phyloP scores from a whole-genome alignment of 805 yeast species.

The Zygosaccharomyces bailii region DNA sequence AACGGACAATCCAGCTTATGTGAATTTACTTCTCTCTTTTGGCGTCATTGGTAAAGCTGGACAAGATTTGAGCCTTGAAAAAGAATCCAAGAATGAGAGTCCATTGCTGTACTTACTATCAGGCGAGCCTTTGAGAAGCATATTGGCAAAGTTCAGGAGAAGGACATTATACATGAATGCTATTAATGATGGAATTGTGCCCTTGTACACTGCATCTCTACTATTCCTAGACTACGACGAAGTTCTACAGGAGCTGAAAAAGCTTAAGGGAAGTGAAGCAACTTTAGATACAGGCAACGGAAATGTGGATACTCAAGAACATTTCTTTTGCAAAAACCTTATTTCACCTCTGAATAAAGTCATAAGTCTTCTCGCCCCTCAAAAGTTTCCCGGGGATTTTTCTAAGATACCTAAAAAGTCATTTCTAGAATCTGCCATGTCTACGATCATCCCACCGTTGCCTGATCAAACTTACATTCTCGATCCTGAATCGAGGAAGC shows the following conservation, averaged over 20 bases:
- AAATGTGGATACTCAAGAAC: constrained; percentile 12
- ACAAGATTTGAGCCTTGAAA: constrained; percentile 63
- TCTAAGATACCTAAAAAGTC: constrained; percentile 58
- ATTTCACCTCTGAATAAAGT: constrained; percentile 46
- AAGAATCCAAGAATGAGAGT: constrained; percentile 39
- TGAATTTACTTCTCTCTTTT: constrained; percentile 62
- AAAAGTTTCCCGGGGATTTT: constrained; percentile 19
- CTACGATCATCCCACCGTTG: constrained; percentile 64
- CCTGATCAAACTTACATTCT: constrained; percentile 60
- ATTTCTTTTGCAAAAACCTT: constrained; percentile 29
- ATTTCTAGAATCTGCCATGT: constrained; percentile 64
- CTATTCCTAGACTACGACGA: constrained; percentile 67
- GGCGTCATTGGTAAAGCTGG: constrained; percentile 83
- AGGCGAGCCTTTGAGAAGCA: constrained; percentile 54
- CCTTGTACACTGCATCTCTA: constrained; percentile 67
- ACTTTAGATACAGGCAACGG: constrained; percentile 7
- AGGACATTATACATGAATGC: constrained; percentile 76
- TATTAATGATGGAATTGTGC: constrained; percentile 78
- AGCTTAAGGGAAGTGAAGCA: constrained; percentile 14
- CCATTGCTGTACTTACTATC: constrained; percentile 64
- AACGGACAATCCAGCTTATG: constrained; percentile 73
- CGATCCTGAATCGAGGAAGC: constrained; percentile 57
- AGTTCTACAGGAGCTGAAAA: constrained; percentile 30
- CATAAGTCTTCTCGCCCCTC: constrained; percentile 43
- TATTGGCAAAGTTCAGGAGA: constrained; percentile 53